Evolutionary conservation across 2,329 filamentous ascomycete species (phyloP), one percentile per base, ranked within the genome.

Genomic region (Botrytis byssoidea): DNA sequence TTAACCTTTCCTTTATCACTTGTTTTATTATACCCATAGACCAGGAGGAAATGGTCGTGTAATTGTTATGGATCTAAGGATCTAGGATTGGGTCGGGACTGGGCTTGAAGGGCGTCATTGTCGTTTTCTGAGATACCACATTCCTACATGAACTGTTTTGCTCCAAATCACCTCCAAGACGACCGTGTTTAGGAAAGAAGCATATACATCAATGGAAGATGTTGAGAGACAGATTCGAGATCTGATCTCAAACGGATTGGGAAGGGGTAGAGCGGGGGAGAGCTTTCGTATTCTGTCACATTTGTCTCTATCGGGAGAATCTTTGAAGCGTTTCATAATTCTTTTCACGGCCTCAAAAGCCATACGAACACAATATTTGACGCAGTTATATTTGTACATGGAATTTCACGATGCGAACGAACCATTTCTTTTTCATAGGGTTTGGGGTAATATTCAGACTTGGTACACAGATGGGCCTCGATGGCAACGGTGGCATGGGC

Each of bases 1-100:
- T 75, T 73, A 60, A 37, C 64, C 29, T 73, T 63, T 42, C 64
- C 35, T 73, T 72, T 63, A 66, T 63, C 55, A 16, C 74, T 74
- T 37, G 70, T 73, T 68, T 65, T 72, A 73, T 75, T 77, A 77
- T 77, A 79, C 78, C 77, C 76, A 57, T 75, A 65, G 76, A 75
- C 76, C 76, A 60, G 65, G 46, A 59, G 63, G 57, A 74, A 60
- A 75, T 72, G 77, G 77, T 77, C 77, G 74, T 80, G 79, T 80
- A 80, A 75, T 79, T 78, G 74, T 80, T 79, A 76, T 70, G 74
- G 70, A 75, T 75, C 32, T 74, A 46, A 37, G 10, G 51, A 51
- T 59, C 51, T 59, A 59, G 70, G 63, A 68, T 67, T 16, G 70
- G 63, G 42, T 68, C 42, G 25, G 65, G 70, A 60, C 29, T 48